Percentiles rank a stretch among this genome's conserved stretches.
phyloP scores from a whole-genome alignment of 441 rosid genomes.

The Adansonia gregorii region DNA sequence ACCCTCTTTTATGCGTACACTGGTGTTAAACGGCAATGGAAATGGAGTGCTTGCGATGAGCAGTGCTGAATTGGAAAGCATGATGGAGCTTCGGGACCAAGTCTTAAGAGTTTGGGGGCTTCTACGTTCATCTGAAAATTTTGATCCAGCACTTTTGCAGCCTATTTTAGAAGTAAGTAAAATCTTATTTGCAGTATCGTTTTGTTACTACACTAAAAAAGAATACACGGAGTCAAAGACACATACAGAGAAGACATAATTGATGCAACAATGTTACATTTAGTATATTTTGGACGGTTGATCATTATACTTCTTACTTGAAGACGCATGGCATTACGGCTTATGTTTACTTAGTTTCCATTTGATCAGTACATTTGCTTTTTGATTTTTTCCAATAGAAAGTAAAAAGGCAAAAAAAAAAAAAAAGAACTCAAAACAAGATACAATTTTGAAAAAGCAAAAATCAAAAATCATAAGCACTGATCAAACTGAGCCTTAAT shows the following conservation, averaged over 20 bases:
- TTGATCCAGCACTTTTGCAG: slow-evolving; percentile 78
- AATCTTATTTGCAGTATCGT: neutral
- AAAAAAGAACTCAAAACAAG: no score
- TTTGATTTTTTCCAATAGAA: no score
- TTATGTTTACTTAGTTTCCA: neutral
- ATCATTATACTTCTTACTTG: neutral
- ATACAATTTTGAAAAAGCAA: no score
- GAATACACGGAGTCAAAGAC: neutral
- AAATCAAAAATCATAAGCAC: no score
- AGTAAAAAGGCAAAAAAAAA: no score
- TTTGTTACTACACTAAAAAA: neutral
- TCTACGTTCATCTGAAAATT: slow-evolving; percentile 68
- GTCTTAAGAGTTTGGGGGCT: slow-evolving; percentile 84
- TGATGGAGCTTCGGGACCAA: slow-evolving; percentile 74
- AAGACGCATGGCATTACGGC: neutral
- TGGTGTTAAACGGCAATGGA: slow-evolving; percentile 58
- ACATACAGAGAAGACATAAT: neutral
- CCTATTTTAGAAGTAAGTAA: slow-evolving; percentile 77
- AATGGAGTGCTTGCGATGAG: slow-evolving; percentile 60
- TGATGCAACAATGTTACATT: neutral
- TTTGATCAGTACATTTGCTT: no score
- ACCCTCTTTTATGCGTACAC: slow-evolving; percentile 57
- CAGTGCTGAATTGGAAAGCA: slow-evolving; percentile 56
- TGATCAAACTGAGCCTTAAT: no score
- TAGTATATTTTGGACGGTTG: neutral